phyloP scores from a whole-genome alignment of 495 filamentous ascomycete species.

The Geoglossum glabrum region DNA sequence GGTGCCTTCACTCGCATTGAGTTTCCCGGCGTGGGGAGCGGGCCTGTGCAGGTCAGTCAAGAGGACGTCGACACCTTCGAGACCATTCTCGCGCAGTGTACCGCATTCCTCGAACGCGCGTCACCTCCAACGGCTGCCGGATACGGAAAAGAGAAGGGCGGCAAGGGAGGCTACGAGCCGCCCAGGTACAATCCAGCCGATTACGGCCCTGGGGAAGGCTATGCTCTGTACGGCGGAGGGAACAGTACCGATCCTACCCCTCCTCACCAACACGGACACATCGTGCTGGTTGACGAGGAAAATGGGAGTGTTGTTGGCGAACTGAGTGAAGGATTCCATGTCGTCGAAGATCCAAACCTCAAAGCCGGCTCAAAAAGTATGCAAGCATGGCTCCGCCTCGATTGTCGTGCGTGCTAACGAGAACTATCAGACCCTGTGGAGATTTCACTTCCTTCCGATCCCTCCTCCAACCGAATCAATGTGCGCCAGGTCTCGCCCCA shows the following conservation, averaged over 20 bases:
- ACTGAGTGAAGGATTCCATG: conserved; percentile 57
- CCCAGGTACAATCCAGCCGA: conserved; percentile 57
- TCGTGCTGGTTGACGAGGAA: conserved; percentile 91
- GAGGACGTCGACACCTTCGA: conserved; percentile 94
- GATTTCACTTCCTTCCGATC: conserved; percentile 61
- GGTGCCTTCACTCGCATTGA: conserved; percentile 82
- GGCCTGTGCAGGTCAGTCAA: conserved; percentile 45
- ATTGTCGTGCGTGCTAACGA: not conserved
- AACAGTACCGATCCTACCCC: conserved; percentile 12
- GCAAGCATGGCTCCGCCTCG: conserved; percentile 8
- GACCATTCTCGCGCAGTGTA: conserved; percentile 89
- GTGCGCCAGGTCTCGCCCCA: conserved; percentile 61
- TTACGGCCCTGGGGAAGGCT: conserved; percentile 62
- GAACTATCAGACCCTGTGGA: conserved; percentile 57
- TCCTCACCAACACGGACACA: conserved; percentile 1
- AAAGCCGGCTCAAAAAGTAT: conserved; percentile 73
- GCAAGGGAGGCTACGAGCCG: conserved; percentile 12
- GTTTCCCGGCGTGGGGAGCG: conserved; percentile 53
- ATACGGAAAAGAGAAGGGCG: conserved; percentile 11
- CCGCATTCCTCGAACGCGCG: conserved; percentile 71
- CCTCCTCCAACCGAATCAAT: conserved; percentile 43
- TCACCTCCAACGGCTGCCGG: conserved; percentile 23
- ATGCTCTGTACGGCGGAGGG: conserved; percentile 25
- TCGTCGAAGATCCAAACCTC: conserved; percentile 54
- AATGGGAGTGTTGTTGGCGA: conserved; percentile 86